Base-by-base conservation (phyloP, 169 alveolate genomes). In the Plasmodium inui region DNA sequence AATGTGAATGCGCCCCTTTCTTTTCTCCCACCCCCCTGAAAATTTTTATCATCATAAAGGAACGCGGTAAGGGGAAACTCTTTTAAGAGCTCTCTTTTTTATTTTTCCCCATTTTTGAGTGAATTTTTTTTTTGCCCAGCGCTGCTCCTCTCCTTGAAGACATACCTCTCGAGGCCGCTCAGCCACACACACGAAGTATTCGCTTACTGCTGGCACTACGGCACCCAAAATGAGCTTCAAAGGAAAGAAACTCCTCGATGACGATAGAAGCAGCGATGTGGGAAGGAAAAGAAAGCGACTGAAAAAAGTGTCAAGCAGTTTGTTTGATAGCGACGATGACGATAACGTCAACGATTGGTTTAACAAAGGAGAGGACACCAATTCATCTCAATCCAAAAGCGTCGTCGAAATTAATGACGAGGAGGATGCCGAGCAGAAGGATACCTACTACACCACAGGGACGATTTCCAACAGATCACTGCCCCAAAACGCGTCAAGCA, bases 221-320 rank as follows among this genome's bases (percentile, higher is more conserved):
- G n/a, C n/a, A n/a, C 83, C 19, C 41, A 32, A 78, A 88, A 88
- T 88, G 94, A 61, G 94, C 53, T 88, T 82, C 44, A 73, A 8
- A 55, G 89, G 39, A 1, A 88, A 67, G 53, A 88, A 79, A 0
- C 32, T 61, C 17, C 79, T 79, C 32, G 46, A 70, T 57, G 89
- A 88, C 12, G 82, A 79, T 17, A 39, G 50, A 32, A 67, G 41
- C 50, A 61, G 82, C 44, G 90, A 88, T 57, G 82, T 19, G 30
- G 94, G 94, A 17, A 88, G 89, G 83, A 79, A 88, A 61, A 78
- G 57, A 34, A 88, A 79, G 41, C 82, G 94, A 7, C 39, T 88
- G 57, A 88, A 88, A 79, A 88, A 88, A 41, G 30, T 88, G 0
- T 44, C 94, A n/a, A 78, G 50, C 67, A 55, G 71, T 44, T 79